Base-by-base conservation (phyloP, 2,329 filamentous ascomycete genomes). In the Arthrinium phaeospermum region DNA sequence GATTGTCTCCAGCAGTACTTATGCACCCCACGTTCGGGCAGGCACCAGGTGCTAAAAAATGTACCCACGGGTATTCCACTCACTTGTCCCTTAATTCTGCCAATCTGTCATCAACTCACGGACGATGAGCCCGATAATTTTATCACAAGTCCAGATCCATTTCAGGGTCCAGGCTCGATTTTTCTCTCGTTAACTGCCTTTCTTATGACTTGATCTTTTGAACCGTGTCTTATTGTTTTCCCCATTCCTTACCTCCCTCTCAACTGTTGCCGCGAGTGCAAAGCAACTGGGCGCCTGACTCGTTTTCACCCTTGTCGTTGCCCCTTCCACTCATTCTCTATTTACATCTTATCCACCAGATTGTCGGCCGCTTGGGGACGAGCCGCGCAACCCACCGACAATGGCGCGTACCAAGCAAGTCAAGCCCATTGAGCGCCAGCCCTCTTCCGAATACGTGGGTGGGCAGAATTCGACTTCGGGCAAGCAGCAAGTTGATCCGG, bases 401-500 rank as follows among this genome's bases (percentile, higher is more conserved):
- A 94, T 95, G 93, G 92, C 92, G 73, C 90, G 92, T 78, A 88
- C 88, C 71, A 94, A 95, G 83, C 91, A 93, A 82, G 84, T 88
- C 51, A 85, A 84, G 68, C 91, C 93, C 13, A 82, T 92, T 72
- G 88, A 90, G 80, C 90, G 92, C 79, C 88, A 90, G 75, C 84
- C 89, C 2, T 93, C 92, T 10, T 92, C 91, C 37, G 91, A 93
- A 79, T 90, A 90, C 79, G 89, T 91, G 69, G 86, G 76, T 4
- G 68, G 71, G 57, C 77, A 79, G 67, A 75, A 73, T 24, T 64
- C 73, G 27, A 74, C 74, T 4, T 67, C 71, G 4, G 47, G 76
- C 78, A 77, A 77, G 83, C 13, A 61, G 76, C 78, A 77, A 77
- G 83, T 24, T 22, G 67, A 67, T 41, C 70, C 69, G 75, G 79